Base-by-base conservation (phyloP, 495 filamentous ascomycete genomes). In the Aspergillus haitiensis region DNA sequence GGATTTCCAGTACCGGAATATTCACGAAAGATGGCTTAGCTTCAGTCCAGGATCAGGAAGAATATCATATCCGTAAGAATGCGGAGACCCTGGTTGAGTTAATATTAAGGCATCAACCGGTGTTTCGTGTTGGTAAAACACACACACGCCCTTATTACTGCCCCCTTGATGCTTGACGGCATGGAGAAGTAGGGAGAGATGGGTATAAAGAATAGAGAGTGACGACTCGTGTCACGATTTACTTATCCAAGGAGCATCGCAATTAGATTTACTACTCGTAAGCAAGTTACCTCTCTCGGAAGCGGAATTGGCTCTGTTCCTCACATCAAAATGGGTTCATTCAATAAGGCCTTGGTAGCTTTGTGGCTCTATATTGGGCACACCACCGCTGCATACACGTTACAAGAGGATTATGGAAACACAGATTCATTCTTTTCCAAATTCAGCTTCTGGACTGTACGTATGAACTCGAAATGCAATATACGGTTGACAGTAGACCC, bases 401-500 rank as follows among this genome's bases (percentile, higher is more conserved):
- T 85, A 33, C 55, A 68, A 42, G 80, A 82, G 46, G 76, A 82
- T 62, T 82, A 81, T 57, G 59, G 62, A 36, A 56, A 52, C 51
- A 46, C 61, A 9, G 16, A 15, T 42, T 57, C 70, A 6, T 86
- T 86, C 67, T 86, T 86, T 64, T 75, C 81, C 61, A 79, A 80
- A 35, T 86, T 87, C 69, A 68, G 69, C 34, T 80, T 81, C 66
- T 75, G 69, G 53, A 77, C 74, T 0, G 44, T 47, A 47, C 0
- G 6, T 18, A 46, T 42, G 21, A 27, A 27, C 21, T 27, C 3
- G 1, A 27, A 27, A 27, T 42, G 39, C 39, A 11, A 42, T 11
- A 42, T 11, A 42, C 12, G 39, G 5, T 15, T 11, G 5, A 12
- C 12, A 5, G 12, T 0, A 15, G 7, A 9, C 9, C 0, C 15